A percentile compares a stretch with the other conserved stretches of the same genome.
phyloP scores from a whole-genome alignment of 2,329 filamentous ascomycete species.

The Fusarium albosuccineum region DNA sequence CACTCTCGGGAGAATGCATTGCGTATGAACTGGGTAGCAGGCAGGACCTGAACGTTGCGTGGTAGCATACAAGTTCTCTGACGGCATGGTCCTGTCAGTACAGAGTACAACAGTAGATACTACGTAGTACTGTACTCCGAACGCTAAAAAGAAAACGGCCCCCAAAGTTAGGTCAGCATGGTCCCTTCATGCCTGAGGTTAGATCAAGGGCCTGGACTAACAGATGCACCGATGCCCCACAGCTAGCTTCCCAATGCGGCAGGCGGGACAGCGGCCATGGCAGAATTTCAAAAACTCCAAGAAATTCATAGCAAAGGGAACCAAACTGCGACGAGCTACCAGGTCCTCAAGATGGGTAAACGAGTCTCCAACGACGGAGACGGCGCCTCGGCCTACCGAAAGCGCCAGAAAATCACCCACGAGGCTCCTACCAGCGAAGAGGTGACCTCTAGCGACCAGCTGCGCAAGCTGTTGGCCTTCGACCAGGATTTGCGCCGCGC shows the following conservation, averaged over 20 bases:
- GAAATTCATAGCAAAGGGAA: constrained; percentile 35
- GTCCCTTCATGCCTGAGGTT: too few species aligned
- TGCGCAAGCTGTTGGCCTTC: constrained; percentile 77
- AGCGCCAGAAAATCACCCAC: constrained; percentile 69
- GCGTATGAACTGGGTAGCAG: too few species aligned
- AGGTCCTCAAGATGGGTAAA: constrained; percentile 59
- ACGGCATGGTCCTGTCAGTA: too few species aligned
- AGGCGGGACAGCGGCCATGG: constrained; percentile 51
- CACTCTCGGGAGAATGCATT: too few species aligned
- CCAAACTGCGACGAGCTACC: constrained; percentile 36
- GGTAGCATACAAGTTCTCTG: too few species aligned
- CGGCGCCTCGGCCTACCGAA: constrained; percentile 58
- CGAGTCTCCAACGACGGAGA: constrained; percentile 56
- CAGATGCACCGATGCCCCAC: constrained; percentile 20
- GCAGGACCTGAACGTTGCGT: too few species aligned
- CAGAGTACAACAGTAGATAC: too few species aligned
- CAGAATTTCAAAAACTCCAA: constrained; percentile 55
- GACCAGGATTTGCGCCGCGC: constrained; percentile 76
- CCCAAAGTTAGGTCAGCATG: too few species aligned
- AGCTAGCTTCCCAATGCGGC: constrained; percentile 32
- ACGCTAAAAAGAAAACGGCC: too few species aligned
- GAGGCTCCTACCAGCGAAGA: constrained; percentile 71
- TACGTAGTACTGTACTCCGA: too few species aligned
- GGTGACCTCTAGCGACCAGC: constrained; percentile 73
- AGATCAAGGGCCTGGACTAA: constrained; percentile 26